phyloP scores from a whole-genome alignment of 2,329 filamentous ascomycete species.

The Dothiorella sarmentorum region DNA sequence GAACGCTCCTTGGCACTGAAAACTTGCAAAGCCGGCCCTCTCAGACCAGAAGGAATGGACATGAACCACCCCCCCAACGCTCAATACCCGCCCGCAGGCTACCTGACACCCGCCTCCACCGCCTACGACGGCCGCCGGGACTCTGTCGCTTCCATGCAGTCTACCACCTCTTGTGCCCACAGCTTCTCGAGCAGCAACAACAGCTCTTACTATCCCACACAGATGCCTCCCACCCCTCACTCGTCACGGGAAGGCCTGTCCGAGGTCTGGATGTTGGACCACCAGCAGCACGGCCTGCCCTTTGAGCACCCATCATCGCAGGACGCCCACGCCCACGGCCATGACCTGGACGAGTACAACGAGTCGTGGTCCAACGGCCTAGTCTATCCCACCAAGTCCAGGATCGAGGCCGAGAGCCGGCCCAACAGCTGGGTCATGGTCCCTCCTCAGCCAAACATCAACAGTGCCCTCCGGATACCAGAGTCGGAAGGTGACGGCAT shows the following conservation, averaged over 20 bases:
- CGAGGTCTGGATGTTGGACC: constrained; percentile 20
- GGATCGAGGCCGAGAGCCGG: neutral
- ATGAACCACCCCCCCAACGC: constrained; percentile 25
- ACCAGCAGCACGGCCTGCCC: constrained; percentile 20
- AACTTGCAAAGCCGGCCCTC: constrained; percentile 6
- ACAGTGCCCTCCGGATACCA: neutral
- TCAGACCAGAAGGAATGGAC: constrained; percentile 23
- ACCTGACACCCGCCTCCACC: constrained; percentile 27
- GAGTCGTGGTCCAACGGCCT: neutral
- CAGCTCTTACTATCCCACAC: constrained; percentile 10
- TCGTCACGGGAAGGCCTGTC: constrained; percentile 25
- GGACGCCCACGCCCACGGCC: neutral
- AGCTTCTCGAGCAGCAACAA: constrained; percentile 20
- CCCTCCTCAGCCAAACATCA: neutral
- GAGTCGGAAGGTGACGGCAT: constrained; percentile 7
- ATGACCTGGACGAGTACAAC: constrained; percentile 10
- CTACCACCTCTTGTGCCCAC: constrained; percentile 23
- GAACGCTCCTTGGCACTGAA: neutral
- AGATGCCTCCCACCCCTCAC: constrained; percentile 29
- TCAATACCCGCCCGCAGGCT: constrained; percentile 23
- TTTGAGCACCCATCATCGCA: constrained; percentile 22
- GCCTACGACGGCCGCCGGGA: constrained; percentile 32
- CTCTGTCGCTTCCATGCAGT: constrained; percentile 30
- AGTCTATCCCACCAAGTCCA: neutral
- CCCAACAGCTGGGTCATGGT: constrained; percentile 5